Base-by-base conservation (phyloP, 225 moss, liverwort and hornwort genomes). In the Thuidium tamariscinum region DNA sequence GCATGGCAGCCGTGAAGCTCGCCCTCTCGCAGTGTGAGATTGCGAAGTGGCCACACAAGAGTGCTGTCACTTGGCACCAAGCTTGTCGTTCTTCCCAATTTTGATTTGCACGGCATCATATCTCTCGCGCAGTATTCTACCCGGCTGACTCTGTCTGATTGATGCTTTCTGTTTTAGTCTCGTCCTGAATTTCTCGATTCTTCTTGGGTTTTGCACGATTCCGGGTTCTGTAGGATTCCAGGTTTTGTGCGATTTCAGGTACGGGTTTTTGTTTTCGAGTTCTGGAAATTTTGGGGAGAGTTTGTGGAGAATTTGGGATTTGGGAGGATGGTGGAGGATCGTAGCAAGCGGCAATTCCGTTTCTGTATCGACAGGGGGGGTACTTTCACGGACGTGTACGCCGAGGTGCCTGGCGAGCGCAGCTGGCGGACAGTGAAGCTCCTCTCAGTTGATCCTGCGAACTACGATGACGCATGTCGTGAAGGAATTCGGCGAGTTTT, bases 281-380 rank as follows among this genome's bases (percentile, higher is more conserved):
- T 62, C 51, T 48, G 52, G n/a, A n/a, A n/a, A n/a, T 41, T 68
- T 5, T 12, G 25, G n/a, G 62, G 27, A 32, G 36, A 32, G 19
- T 82, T 17, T 76, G 41, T 32, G 51, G 51, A 20, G 81, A 81
- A 75, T 48, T 72, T 42, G 34, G 76, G 27, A 29, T 13, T 86
- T 30, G 80, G n/a, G 76, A 46, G 51, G 34, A 93, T 95, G 91
- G 92, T 89, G 57, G 94, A 91, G 56, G 91, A 95, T 92, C 94
- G 94, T 55, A 93, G 95, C 90, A 88, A 90, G 51, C 88, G 97
- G 64, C 94, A 99, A 67, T 97, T 97, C 36, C 97, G 96, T 36
- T 99, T 99, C 91, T 97, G 98, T 91, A 98, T 98, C 86, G 97
- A 98, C 88, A 89, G 97, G 83, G 98, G 98, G 3, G 98, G 98